A percentile compares a stretch with the other conserved stretches of the same genome.
phyloP scores from a whole-genome alignment of 148 eudicot species.

The Agrostemma githago region DNA sequence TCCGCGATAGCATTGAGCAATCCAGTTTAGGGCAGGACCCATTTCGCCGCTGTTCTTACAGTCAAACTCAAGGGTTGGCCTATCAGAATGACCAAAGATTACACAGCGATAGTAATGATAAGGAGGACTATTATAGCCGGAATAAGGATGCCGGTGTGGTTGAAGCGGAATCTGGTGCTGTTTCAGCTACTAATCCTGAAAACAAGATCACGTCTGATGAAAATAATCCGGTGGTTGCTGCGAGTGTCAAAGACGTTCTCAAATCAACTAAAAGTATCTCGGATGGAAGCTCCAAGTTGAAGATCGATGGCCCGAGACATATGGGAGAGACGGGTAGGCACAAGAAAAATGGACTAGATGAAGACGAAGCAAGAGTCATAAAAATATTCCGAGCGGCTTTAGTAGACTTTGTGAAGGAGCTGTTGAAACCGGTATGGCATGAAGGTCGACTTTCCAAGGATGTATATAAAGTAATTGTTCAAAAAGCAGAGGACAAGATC shows the following conservation, averaged over 20 bases:
- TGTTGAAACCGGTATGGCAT: constrained; percentile 80
- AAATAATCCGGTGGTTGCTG: constrained; percentile 32
- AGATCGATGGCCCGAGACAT: constrained; percentile 28
- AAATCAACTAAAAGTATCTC: constrained; percentile 26
- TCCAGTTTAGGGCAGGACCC: constrained; percentile 30
- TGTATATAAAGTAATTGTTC: constrained; percentile 81
- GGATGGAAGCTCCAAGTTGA: constrained; percentile 26
- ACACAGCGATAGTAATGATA: constrained; percentile 20
- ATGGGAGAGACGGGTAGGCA: constrained; percentile 40
- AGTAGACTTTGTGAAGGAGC: constrained; percentile 71
- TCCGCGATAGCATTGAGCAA: constrained; percentile 63
- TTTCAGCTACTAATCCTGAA: constrained; percentile 39
- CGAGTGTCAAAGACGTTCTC: constrained; percentile 31
- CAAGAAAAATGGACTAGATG: constrained; percentile 28
- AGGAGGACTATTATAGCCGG: constrained; percentile 26
- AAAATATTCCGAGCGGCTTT: constrained; percentile 73
- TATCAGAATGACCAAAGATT: constrained; percentile 25
- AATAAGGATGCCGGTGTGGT: constrained; percentile 28
- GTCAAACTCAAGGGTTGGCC: constrained; percentile 20
- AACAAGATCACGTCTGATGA: constrained; percentile 33
- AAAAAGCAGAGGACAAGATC: constrained; percentile 78
- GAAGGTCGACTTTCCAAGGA: constrained; percentile 78
- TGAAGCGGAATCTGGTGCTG: constrained; percentile 46
- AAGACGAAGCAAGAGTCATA: constrained; percentile 56
- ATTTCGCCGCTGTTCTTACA: constrained; percentile 33